Evolutionary conservation across 352 stramenopile genomes (phyloP).

Genomic region (Globisporangium canariense): DNA sequence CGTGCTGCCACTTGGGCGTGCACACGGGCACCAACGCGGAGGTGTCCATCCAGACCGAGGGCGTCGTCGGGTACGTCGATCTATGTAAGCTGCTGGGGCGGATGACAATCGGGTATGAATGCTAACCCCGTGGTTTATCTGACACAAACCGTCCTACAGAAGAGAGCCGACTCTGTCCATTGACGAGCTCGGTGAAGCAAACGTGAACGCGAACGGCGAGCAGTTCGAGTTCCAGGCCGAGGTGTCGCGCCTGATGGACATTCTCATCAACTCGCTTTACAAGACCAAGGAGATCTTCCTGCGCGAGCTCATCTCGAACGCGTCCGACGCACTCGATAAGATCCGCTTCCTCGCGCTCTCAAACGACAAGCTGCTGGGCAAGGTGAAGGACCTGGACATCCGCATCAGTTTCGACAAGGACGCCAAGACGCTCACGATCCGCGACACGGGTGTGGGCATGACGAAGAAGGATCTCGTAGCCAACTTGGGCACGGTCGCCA

Average conservation of each 20-base stretch:
- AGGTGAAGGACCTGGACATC: conserved; percentile 93
- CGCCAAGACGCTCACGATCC: conserved; percentile 96
- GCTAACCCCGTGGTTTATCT: conserved; percentile 20
- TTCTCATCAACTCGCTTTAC: conserved; percentile 69
- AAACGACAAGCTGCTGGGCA: conserved; percentile 92
- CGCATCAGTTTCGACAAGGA: conserved; percentile 96
- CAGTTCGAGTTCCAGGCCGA: conserved; percentile 95
- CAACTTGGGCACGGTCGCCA: conserved; percentile 97
- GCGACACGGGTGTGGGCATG: conserved; percentile 98
- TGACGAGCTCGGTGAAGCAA: conserved; percentile 43
- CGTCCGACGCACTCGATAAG: conserved; percentile 98
- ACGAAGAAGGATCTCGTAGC: conserved; percentile 97
- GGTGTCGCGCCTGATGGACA: conserved; percentile 94
- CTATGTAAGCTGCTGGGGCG: not conserved
- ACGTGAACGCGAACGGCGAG: conserved; percentile 47
- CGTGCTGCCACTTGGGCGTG: conserved; percentile 27
- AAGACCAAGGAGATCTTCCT: conserved; percentile 98
- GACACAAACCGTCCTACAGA: conserved; percentile 21
- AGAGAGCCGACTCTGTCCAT: conserved; percentile 33
- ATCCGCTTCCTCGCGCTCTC: conserved; percentile 94
- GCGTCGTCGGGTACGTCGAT: conserved; percentile 36
- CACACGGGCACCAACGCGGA: conserved; percentile 25
- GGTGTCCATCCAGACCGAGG: conserved; percentile 33
- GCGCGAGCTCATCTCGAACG: conserved; percentile 99
- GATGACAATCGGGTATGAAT: conserved; percentile 7